Base-by-base conservation (phyloP, 2,329 filamentous ascomycete genomes). In the Colletotrichum neosansevieriae region DNA sequence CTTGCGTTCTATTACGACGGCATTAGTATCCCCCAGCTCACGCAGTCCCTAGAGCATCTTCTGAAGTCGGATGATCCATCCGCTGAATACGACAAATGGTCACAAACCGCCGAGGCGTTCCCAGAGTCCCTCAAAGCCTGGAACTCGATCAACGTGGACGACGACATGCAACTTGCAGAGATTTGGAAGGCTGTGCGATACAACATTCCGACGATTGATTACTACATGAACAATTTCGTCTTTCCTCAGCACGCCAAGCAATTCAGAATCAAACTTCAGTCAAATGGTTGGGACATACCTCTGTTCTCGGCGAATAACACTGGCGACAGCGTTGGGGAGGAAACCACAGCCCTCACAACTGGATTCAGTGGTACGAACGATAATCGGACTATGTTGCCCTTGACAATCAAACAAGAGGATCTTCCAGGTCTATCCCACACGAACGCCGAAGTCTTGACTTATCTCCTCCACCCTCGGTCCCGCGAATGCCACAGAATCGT, bases 341-440 rank as follows among this genome's bases (percentile, higher is more conserved):
- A 36, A 12, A 19, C 60, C 36, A 17, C 67, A 45, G 73, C 78
- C 2, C 69, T 84, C 1, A 91, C 89, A 0, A 92, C 90, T 0
- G 91, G 91, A 0, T 94, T 94, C 74, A 91, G 88, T 7, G 91
- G 91, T 0, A 93, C 91, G 0, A 93, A 92, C 50, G 91, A 93
- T 73, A 88, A 86, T 19, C 81, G 84, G 42, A 79, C 77, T 0
- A 80, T 91, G 38, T 76, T 93, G 0, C 91, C 91, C 0, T 75
- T 88, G n/a, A 88, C 83, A 0, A 87, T 93, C 19, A 75, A 79
- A 19, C 90, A 93, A 58, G 77, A 86, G 0, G 89, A 93, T 67
- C 80, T 93, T 0, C 77, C 81, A 0, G 76, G 80, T 0, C 80
- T 92, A 0, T 73, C 77, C 0, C 87, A 91, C 53, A 92, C 89